Conservation (phyloP, 441 rosid species). For the Aquilaria agallochum region DNA sequence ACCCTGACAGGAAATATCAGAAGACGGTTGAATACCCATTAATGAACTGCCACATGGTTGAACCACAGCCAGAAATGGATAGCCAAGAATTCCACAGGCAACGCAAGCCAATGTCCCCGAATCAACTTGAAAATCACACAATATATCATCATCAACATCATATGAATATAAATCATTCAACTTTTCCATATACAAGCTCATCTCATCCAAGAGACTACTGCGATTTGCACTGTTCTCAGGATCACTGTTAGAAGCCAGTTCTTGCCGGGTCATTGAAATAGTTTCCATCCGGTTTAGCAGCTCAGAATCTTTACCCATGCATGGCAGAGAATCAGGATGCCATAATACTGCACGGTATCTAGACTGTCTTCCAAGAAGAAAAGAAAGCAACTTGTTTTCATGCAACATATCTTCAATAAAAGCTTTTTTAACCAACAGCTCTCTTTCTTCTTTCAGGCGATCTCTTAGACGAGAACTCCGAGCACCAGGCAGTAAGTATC, state of each 20-base stretch:
- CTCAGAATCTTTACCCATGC: slow-evolving; percentile 46
- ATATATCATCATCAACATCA: slow-evolving; percentile 73
- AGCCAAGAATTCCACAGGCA: slow-evolving; percentile 98
- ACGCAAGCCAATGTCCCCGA: slow-evolving; percentile 86
- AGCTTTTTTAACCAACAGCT: slow-evolving; percentile 84
- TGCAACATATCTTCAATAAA: slow-evolving; percentile 80
- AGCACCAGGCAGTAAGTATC: slow-evolving; percentile 88
- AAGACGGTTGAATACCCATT: slow-evolving; percentile 26
- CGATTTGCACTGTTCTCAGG: slow-evolving; percentile 35
- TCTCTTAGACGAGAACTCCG: slow-evolving; percentile 96
- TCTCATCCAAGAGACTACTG: slow-evolving; percentile 62
- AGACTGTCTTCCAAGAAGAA: slow-evolving; percentile 54
- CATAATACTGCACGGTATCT: slow-evolving; percentile 54
- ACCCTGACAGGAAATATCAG: slow-evolving; percentile 23
- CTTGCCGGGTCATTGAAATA: slow-evolving; percentile 29
- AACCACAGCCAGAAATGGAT: slow-evolving; percentile 93
- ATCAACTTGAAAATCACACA: slow-evolving; percentile 91
- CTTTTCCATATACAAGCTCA: slow-evolving; percentile 85
- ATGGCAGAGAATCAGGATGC: slow-evolving; percentile 85
- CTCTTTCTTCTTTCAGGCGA: slow-evolving; percentile 90
- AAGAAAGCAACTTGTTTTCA: slow-evolving; percentile 60
- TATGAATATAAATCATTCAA: slow-evolving; percentile 62
- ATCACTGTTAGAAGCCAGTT: slow-evolving; percentile 30
- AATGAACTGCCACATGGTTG: slow-evolving; percentile 66
- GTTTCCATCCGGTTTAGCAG: slow-evolving; percentile 27